Conservation (phyloP, 2,329 filamentous ascomycete genomes). For the Colletotrichum eremochloae region DNA sequence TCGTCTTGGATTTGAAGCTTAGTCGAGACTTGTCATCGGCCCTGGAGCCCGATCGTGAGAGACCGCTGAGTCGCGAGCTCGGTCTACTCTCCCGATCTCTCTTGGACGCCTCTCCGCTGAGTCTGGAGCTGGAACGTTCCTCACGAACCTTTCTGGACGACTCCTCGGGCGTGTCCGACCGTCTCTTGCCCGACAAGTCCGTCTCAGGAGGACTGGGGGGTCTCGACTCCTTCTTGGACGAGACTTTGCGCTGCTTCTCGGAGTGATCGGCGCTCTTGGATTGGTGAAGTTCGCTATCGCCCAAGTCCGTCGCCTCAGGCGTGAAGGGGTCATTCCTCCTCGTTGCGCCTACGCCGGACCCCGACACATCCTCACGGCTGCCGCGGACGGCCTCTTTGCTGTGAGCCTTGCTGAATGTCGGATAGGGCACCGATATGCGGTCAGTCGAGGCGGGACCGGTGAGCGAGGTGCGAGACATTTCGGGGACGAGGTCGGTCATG, state of each 20-base stretch:
- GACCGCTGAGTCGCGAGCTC: slow-evolving; percentile 60
- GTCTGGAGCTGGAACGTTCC: slow-evolving; percentile 59
- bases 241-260: slow-evolving; percentile 49
- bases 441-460: slow-evolving; percentile 53
- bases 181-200: slow-evolving; percentile 64
- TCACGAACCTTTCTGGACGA: slow-evolving; percentile 46
- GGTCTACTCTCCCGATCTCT: slow-evolving; percentile 51
- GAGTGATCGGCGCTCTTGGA: slow-evolving; percentile 63
- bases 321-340: slow-evolving; percentile 65
- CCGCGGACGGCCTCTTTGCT: slow-evolving; percentile 87
- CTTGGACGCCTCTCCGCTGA: slow-evolving; percentile 50
- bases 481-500: slow-evolving; percentile 64
- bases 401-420: slow-evolving; percentile 88
- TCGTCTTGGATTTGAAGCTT: slow-evolving; percentile 67
- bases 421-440: slow-evolving; percentile 76
- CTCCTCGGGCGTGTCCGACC: slow-evolving; percentile 47
- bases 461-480: slow-evolving; percentile 55
- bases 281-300: slow-evolving; percentile 62
- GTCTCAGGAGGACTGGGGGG: slow-evolving; percentile 76
- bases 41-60: slow-evolving; percentile 60
- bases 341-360: slow-evolving; percentile 46
- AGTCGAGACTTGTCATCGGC: slow-evolving; percentile 66
- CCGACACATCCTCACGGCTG: slow-evolving; percentile 67
- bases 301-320: slow-evolving; percentile 79
- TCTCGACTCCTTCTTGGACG: slow-evolving; percentile 60